These are phyloP conservation scores for Zygotorulaspora danielsina DNA, from an alignment of 805 yeast genomes.

Conservation along the genomic window DNA sequence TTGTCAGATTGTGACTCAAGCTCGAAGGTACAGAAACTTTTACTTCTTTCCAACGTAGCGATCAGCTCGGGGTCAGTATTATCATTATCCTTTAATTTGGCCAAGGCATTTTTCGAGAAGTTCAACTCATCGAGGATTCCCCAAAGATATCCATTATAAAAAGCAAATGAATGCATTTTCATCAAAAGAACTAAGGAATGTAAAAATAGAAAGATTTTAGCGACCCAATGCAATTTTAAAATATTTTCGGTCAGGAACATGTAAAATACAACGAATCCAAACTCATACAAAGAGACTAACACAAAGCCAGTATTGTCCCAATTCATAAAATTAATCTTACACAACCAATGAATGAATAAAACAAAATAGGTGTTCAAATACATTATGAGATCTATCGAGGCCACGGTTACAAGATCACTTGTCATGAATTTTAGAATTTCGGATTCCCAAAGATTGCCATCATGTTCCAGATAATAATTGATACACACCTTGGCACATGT, in stretches of 20 bases:
- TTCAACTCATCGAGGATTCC: constrained; percentile 49
- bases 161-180: constrained; percentile 94
- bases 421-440: constrained; percentile 55
- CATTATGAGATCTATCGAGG: constrained; percentile 68
- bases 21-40: constrained; percentile 70
- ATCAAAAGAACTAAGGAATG: constrained; percentile 84
- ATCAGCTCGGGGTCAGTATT: constrained; percentile 26
- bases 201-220: constrained; percentile 73
- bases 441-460: constrained; percentile 41
- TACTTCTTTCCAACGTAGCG: constrained; percentile 43
- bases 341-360: constrained; percentile 52
- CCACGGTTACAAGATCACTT: constrained; percentile 63
- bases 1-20: constrained; percentile 50
- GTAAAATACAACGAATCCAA: constrained; percentile 49
- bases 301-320: constrained; percentile 70
- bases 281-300: constrained; percentile 55
- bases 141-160: constrained; percentile 90
- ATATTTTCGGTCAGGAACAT: constrained; percentile 51
- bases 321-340: constrained; percentile 41
- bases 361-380: constrained; percentile 63
- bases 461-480: constrained; percentile 45
- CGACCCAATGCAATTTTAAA: constrained; percentile 75
- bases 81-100: constrained; percentile 37
- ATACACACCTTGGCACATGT: constrained; percentile 50
- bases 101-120: constrained; percentile 44